Percentiles rank a stretch among this genome's conserved stretches.
Conservation (phyloP, 2,329 filamentous ascomycete genomes). For the Alternaria novae-zelandiae region DNA sequence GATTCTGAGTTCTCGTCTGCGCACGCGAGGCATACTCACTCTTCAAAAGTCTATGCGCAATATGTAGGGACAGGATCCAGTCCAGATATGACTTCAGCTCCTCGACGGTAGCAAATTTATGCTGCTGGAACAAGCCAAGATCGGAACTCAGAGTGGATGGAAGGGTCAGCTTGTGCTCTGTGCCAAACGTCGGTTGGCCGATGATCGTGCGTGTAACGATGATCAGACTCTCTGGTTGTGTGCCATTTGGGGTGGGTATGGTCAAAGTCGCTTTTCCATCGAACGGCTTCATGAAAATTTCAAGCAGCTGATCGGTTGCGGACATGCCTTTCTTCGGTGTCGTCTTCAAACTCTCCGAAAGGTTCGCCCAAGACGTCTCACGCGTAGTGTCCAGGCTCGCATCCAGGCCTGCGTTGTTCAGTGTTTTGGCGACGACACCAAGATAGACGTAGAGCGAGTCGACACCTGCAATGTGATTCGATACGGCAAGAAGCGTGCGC, state of each 20-base stretch:
- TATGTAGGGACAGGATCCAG: conserved; percentile 41
- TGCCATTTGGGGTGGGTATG: conserved; percentile 28
- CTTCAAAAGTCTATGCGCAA: conserved; percentile 38
- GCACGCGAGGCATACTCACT: conserved; percentile 29
- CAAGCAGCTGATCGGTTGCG: conserved; percentile 40
- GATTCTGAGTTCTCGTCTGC: conserved; percentile 25
- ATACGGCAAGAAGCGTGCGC: conserved; percentile 62
- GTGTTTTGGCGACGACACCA: conserved; percentile 17
- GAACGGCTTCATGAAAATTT: conserved; percentile 37
- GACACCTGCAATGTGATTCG: conserved; percentile 56
- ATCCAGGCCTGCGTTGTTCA: conserved; percentile 40
- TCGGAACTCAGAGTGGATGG: conserved; percentile 36
- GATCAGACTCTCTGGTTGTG: conserved; percentile 28
- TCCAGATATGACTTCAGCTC: conserved; percentile 43
- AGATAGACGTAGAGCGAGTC: conserved; percentile 47
- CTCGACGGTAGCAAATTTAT: conserved; percentile 36
- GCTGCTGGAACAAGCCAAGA: conserved; percentile 36
- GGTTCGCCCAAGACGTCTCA: conserved; percentile 36
- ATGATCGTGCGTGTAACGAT: conserved; percentile 43
- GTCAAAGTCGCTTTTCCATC: conserved; percentile 37
- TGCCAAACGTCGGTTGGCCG: conserved; percentile 43
- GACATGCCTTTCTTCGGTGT: conserved; percentile 35
- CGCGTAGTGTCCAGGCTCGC: conserved; percentile 31
- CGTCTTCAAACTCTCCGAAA: conserved; percentile 37
- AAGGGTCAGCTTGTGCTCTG: conserved; percentile 42